Evolutionary conservation across 2,329 filamentous ascomycete genomes (phyloP).

Genomic region (Claviceps sp.): DNA sequence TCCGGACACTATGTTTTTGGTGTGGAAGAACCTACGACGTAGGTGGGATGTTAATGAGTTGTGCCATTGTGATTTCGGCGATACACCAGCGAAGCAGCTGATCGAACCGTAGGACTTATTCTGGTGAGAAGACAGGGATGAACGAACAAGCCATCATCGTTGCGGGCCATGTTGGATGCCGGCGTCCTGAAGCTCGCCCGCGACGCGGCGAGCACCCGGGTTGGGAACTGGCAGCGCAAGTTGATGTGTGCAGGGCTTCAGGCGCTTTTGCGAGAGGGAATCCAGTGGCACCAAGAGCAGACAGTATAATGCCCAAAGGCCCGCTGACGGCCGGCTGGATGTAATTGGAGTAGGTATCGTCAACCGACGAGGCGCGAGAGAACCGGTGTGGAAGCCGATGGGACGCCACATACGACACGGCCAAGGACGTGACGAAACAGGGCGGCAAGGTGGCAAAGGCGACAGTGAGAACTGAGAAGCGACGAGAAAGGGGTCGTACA

Average conservation of each 20-base stretch:
- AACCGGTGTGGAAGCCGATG: slow-evolving; percentile 1
- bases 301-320: background rate
- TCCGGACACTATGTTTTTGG: slow-evolving; percentile 49
- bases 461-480: background rate
- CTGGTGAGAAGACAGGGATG: background rate
- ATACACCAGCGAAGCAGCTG: background rate
- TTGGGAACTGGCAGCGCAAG: background rate
- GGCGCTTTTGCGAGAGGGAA: background rate
- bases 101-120: background rate
- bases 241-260: background rate
- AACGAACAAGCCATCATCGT: slow-evolving; percentile 37
- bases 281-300: background rate
- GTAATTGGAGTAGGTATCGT: slow-evolving; percentile 1
- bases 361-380: slow-evolving; percentile 4
- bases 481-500: background rate
- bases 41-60: background rate
- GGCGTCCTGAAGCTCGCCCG: slow-evolving; percentile 2
- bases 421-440: background rate
- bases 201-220: background rate
- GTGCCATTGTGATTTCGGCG: background rate
- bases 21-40: slow-evolving; percentile 45
- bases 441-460: background rate
- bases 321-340: slow-evolving; percentile 4
- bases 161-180: slow-evolving; percentile 35
- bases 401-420: slow-evolving; percentile 3